Base-by-base conservation (phyloP, 2,329 filamentous ascomycete genomes). In the Aspergillus sp. region DNA sequence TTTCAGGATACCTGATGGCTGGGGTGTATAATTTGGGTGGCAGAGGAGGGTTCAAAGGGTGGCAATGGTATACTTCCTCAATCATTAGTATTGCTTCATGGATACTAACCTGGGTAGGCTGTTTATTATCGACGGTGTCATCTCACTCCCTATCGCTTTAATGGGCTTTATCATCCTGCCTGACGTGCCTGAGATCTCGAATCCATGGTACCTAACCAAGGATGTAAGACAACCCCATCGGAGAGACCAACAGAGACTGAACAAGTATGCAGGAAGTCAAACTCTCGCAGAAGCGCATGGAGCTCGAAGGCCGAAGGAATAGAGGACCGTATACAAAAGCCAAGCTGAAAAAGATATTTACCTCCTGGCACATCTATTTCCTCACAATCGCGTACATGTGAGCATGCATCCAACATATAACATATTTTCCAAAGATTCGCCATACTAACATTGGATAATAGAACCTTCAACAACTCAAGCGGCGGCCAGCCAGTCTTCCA, bases 291-390 rank as follows among this genome's bases (percentile, higher is more conserved):
- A 78, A 78, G 59, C 71, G 82, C 24, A 83, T 84, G 81, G 61
- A 78, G 59, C 64, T 79, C 4, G 80, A 82, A 67, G 78, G 81
- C 17, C 70, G 81, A 11, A 68, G 76, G 58, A 68, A 74, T 20
- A 68, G 78, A 52, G 68, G 72, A 44, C 78, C 78, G 0, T 82
- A 80, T 61, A 81, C 79, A 0, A 74, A 71, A 52, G 67, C 71
- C 2, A 88, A 86, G 70, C 64, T 89, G 39, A 79, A 78, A 68
- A 83, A 81, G 63, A 88, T 89, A 17, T 82, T 88, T 56, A 77
- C 78, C 0, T 83, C 81, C 5, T 89, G 87, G 86, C 86, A 86
- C 60, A 83, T 89, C 1, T 89, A 86, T 55, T 62, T 81, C 0
- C 73, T 89, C 3, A 80, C 79, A 0, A 54, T 83, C 0, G 70